Evolutionary conservation across 306 rosid species (phyloP).

Genomic region (Cucurbita ficifolia): DNA sequence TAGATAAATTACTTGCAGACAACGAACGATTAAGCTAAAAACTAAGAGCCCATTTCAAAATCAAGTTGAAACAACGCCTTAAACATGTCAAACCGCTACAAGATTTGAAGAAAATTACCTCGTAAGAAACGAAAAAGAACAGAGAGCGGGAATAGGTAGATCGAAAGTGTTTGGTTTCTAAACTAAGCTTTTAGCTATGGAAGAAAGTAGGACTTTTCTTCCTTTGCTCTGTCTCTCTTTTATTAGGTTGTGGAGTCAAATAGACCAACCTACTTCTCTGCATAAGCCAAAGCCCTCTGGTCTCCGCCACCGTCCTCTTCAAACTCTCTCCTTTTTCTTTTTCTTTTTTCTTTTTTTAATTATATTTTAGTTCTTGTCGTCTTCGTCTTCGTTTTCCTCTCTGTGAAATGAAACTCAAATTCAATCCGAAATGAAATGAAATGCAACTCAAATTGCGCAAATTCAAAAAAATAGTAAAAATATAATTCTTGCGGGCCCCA

Average conservation of each 20-base stretch:
- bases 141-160: neutral
- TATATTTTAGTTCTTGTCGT: neutral
- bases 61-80: neutral
- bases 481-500: conserved; percentile 8
- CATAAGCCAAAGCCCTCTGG: conserved; percentile 17
- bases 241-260: conserved; percentile 31
- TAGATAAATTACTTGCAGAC: neutral
- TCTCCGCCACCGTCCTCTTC: conserved; percentile 14
- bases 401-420: conserved; percentile 15
- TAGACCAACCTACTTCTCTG: conserved; percentile 27
- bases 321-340: neutral
- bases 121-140: neutral
- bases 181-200: conserved; percentile 7
- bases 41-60: neutral
- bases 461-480: neutral
- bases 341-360: neutral
- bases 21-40: neutral
- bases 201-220: conserved; percentile 22
- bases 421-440: conserved; percentile 10
- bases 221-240: conserved; percentile 2
- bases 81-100: neutral
- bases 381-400: neutral
- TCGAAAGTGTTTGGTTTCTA: neutral
- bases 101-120: neutral
- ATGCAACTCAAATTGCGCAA: neutral